Conservation (phyloP, 257 asterid genomes). For the Fraxinus americana region DNA sequence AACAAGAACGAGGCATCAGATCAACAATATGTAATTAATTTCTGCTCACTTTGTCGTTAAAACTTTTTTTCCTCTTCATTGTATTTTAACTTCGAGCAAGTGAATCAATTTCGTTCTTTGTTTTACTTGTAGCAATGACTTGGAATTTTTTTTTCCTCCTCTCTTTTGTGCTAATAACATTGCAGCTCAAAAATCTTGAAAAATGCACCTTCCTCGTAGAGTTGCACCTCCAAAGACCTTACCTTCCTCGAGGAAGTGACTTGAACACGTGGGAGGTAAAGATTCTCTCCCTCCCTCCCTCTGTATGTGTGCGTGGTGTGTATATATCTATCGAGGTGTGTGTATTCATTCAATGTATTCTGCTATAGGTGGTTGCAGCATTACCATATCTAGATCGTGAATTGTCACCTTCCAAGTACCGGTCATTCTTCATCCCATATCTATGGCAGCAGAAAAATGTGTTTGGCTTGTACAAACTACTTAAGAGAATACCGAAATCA, state of each 20-base stretch:
- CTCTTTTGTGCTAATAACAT: constrained; percentile 14
- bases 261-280: constrained; percentile 90
- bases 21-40: constrained; percentile 72
- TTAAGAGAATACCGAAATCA: constrained; percentile 67
- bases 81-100: too few relatives aligned
- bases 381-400: constrained; percentile 90
- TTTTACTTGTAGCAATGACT: constrained; percentile 5
- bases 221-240: constrained; percentile 84
- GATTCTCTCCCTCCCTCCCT: not conserved
- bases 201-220: constrained; percentile 88
- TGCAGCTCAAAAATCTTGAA: constrained; percentile 72
- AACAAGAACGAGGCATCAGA: constrained; percentile 89
- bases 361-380: constrained; percentile 77
- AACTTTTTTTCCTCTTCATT: not conserved
- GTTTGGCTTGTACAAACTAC: constrained; percentile 85
- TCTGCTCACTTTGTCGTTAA: constrained; percentile 10
- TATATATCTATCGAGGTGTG: not conserved
- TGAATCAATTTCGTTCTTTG: not conserved
- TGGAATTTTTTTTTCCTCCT: too few relatives aligned
- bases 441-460: constrained; percentile 87
- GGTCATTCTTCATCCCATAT: constrained; percentile 89
- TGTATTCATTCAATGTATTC: not conserved
- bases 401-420: constrained; percentile 80
- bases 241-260: constrained; percentile 83
- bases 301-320: not conserved